Conservation (phyloP, 352 stramenopile genomes). For the Globisporangium paddicum region DNA sequence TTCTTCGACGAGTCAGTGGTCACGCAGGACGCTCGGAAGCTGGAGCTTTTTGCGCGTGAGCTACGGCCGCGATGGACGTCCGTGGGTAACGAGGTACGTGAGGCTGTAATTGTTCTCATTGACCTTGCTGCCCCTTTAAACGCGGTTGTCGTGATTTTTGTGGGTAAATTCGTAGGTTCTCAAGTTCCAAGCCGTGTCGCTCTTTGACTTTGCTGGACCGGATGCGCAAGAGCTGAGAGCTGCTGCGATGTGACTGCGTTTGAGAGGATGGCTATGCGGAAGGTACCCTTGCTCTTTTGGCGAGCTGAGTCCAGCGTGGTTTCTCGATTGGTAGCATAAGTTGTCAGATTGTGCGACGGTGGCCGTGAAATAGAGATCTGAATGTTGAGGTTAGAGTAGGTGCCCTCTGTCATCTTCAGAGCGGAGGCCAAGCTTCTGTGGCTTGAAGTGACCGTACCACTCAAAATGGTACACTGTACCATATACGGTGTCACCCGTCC, state of each 20-base stretch:
- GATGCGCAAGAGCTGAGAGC: background rate
- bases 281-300: background rate
- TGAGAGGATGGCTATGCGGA: background rate
- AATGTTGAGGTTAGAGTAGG: too few relatives aligned
- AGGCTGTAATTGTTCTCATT: background rate
- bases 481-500: too few relatives aligned
- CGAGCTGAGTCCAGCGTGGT: background rate
- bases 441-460: too few relatives aligned
- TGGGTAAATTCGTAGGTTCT: conserved; percentile 26
- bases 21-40: conserved; percentile 16
- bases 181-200: conserved; percentile 35
- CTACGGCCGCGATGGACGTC: conserved; percentile 55
- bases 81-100: conserved; percentile 51
- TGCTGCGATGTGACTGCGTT: background rate
- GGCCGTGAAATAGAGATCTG: background rate
- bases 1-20: conserved; percentile 33
- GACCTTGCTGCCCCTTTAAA: background rate
- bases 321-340: background rate
- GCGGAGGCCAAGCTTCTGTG: too few relatives aligned
- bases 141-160: background rate
- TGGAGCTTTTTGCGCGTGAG: conserved; percentile 69
- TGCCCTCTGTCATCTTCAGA: too few relatives aligned
- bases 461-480: too few relatives aligned
- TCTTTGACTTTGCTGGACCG: conserved; percentile 12
- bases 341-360: background rate